phyloP scores from a whole-genome alignment of 306 rosid species.

The Cucurbita argyrosperma region DNA sequence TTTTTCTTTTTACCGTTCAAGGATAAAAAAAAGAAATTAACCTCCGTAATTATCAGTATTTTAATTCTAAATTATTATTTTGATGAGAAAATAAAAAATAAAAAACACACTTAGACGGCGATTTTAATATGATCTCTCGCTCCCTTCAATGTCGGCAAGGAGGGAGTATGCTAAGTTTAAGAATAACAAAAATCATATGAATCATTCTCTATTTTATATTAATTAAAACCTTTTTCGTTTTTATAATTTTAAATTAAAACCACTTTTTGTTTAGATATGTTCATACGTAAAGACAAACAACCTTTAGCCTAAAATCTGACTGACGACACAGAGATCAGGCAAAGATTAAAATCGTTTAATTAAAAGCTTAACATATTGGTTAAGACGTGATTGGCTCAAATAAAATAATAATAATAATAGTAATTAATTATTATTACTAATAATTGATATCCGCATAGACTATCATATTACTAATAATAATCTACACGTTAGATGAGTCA shows the following conservation, averaged over 20 bases:
- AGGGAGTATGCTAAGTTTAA: background rate
- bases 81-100: background rate
- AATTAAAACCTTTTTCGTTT: background rate
- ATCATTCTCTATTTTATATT: background rate
- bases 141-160: background rate
- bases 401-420: background rate
- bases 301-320: background rate
- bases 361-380: background rate
- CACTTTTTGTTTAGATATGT: background rate
- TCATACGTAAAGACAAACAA: constrained; percentile 1
- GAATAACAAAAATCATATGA: background rate
- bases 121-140: background rate
- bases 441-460: constrained; percentile 1
- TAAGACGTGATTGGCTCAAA: background rate
- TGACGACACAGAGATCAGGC: background rate
- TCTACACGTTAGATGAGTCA: constrained; percentile 5
- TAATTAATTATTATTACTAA: background rate
- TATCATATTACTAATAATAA: constrained; percentile 2
- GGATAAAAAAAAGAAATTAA: too few relatives aligned
- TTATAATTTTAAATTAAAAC: background rate
- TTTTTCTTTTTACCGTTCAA: background rate
- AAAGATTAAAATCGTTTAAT: background rate
- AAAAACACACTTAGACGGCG: background rate
- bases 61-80: background rate
- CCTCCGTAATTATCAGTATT: background rate